phyloP scores from a whole-genome alignment of 148 eudicot genomes.

The Nepenthes gracilis region DNA sequence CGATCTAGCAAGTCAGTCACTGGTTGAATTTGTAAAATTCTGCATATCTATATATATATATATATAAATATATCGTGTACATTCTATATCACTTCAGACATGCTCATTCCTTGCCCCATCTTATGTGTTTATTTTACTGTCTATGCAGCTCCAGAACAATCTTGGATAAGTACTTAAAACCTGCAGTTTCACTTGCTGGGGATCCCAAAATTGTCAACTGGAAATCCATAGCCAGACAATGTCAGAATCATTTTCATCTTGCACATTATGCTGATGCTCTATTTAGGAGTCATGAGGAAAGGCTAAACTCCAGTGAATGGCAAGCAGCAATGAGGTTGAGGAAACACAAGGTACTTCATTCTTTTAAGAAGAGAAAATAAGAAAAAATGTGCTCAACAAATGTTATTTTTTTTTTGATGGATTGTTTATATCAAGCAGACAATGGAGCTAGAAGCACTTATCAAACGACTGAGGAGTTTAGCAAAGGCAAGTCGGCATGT shows the following conservation, averaged over 20 bases:
- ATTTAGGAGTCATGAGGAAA: constrained; percentile 80
- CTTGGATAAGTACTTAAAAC: constrained; percentile 82
- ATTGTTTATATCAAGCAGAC: constrained; percentile 30
- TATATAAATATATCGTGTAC: neutral
- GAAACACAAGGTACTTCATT: constrained; percentile 67
- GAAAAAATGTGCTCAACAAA: neutral
- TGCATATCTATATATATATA: neutral
- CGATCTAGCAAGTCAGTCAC: constrained; percentile 87
- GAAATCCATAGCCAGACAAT: constrained; percentile 43
- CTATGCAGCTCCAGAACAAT: constrained; percentile 89
- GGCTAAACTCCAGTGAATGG: constrained; percentile 89
- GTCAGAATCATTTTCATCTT: constrained; percentile 92
- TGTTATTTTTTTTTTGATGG: constrained; percentile 2
- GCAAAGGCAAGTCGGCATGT: constrained; percentile 51
- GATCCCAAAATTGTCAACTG: constrained; percentile 32
- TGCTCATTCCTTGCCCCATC: constrained; percentile 1
- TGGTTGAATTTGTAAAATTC: neutral
- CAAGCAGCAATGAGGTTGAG: constrained; percentile 91
- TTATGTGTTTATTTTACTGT: constrained; percentile 8
- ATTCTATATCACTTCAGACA: neutral
- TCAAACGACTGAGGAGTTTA: constrained; percentile 65
- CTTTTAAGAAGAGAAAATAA: constrained; percentile 7
- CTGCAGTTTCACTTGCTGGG: constrained; percentile 67
- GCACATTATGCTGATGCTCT: constrained; percentile 95
- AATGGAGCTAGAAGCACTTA: constrained; percentile 83